These are phyloP conservation scores for Casuarina equisetifolia DNA, from an alignment of 306 rosid genomes.

Conservation along the genomic window DNA sequence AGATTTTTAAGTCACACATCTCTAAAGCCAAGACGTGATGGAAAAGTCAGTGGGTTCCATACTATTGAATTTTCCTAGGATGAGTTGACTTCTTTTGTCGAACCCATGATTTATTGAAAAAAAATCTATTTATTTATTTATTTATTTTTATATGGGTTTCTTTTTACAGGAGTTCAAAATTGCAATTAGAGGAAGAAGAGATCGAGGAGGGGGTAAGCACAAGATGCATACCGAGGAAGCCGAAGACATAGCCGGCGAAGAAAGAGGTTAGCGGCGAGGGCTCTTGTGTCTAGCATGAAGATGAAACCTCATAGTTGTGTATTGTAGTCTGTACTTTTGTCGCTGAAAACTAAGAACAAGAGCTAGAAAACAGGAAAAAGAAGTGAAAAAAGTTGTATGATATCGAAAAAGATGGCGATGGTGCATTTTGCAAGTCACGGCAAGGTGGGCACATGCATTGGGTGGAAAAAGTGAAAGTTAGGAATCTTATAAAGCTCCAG, in stretches of 20 bases:
- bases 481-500: constrained; percentile 28
- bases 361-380: constrained; percentile 13
- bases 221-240: constrained; percentile 89
- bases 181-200: constrained; percentile 58
- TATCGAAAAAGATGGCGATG: constrained; percentile 27
- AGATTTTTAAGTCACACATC: neutral
- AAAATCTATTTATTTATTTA: neutral
- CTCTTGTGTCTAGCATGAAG: constrained; percentile 4
- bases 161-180: constrained; percentile 61
- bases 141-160: neutral
- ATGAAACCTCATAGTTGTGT: constrained; percentile 9
- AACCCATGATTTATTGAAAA: neutral
- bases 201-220: constrained; percentile 51
- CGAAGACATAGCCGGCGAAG: constrained; percentile 46
- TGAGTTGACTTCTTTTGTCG: constrained; percentile 8
- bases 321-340: constrained; percentile 26
- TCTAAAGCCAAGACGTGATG: too few species aligned
- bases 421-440: constrained; percentile 38
- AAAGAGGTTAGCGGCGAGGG: constrained; percentile 35
- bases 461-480: constrained; percentile 14
- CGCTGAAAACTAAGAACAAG: constrained; percentile 15
- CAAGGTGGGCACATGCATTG: constrained; percentile 35
- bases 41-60: neutral
- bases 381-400: constrained; percentile 17
- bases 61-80: neutral